Evolutionary conservation across 2,329 filamentous ascomycete genomes (phyloP).

Genomic region (Xylariaceae sp.): DNA sequence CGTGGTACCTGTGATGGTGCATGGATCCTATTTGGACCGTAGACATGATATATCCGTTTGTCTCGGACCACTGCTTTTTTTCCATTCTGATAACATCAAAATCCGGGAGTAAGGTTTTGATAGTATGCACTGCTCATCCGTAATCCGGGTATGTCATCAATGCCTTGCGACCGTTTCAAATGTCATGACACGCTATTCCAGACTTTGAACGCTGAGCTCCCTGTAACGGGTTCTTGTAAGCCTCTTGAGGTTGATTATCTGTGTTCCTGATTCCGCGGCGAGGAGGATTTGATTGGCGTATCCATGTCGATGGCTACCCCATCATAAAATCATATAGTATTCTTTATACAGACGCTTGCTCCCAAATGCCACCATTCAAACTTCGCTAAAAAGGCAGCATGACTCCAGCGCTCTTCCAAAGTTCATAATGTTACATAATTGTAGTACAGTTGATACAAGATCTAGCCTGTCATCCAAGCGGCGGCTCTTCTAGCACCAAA

Average conservation of each 20-base stretch:
- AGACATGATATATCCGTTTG: no score
- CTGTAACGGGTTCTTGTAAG: not conserved
- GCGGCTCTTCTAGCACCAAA: conserved; percentile 86
- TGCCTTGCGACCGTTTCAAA: not conserved
- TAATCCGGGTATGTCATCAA: not conserved
- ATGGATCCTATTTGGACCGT: no score
- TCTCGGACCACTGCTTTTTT: no score
- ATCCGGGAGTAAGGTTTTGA: no score
- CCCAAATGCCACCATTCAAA: not conserved
- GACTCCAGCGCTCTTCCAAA: conserved; percentile 12
- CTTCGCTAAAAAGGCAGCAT: not conserved
- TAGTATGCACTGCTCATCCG: no score
- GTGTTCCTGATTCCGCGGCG: not conserved
- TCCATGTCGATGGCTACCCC: not conserved
- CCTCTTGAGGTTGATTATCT: not conserved
- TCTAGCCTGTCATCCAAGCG: conserved; percentile 83
- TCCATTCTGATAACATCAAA: no score
- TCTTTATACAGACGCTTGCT: not conserved
- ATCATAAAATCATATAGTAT: conserved; percentile 7
- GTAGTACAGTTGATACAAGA: conserved; percentile 18
- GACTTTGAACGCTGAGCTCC: not conserved
- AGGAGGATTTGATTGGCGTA: not conserved
- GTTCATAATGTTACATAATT: conserved; percentile 18
- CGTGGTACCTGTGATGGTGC: no score
- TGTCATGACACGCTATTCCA: not conserved